Evolutionary conservation across 768 basidiomycete species (phyloP).

Genomic region (Suillus brevipes): DNA sequence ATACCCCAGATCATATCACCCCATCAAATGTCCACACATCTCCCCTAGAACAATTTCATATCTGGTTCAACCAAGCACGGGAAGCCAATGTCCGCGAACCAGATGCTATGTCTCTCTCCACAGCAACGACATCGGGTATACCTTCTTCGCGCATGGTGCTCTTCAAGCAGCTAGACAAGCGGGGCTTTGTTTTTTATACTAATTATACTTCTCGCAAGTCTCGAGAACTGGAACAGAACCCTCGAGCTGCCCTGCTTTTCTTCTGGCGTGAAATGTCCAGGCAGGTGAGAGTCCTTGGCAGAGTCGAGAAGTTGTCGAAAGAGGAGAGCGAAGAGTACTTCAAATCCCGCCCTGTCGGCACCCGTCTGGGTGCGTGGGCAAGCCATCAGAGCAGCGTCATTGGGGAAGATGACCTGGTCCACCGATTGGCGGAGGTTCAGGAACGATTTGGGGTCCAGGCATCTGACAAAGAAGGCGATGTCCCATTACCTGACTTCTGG

Average conservation of each 20-base stretch:
- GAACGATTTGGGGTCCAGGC: constrained; percentile 55
- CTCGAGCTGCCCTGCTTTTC: constrained; percentile 79
- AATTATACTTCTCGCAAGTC: constrained; percentile 97
- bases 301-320: constrained; percentile 71
- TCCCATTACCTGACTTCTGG: constrained; percentile 90
- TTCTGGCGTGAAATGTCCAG: constrained; percentile 88
- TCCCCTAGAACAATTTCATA: constrained; percentile 83
- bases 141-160: constrained; percentile 90
- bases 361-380: constrained; percentile 90
- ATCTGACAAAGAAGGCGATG: constrained; percentile 39
- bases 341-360: constrained; percentile 76
- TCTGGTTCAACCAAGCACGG: constrained; percentile 77
- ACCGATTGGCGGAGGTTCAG: constrained; percentile 57
- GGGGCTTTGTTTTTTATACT: constrained; percentile 95
- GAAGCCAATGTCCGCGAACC: constrained; percentile 72
- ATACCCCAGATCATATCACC: constrained; percentile 61
- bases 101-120: constrained; percentile 86
- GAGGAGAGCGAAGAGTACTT: constrained; percentile 86
- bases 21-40: constrained; percentile 60
- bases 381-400: constrained; percentile 85
- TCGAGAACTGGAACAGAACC: constrained; percentile 72
- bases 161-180: constrained; percentile 84
- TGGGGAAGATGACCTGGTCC: constrained; percentile 65
- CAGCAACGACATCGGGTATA: constrained; percentile 66
- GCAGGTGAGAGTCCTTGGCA: constrained; percentile 82